Conservation (phyloP, 176 grass and related monocot genomes). For the Bonia amplexicaulis region DNA sequence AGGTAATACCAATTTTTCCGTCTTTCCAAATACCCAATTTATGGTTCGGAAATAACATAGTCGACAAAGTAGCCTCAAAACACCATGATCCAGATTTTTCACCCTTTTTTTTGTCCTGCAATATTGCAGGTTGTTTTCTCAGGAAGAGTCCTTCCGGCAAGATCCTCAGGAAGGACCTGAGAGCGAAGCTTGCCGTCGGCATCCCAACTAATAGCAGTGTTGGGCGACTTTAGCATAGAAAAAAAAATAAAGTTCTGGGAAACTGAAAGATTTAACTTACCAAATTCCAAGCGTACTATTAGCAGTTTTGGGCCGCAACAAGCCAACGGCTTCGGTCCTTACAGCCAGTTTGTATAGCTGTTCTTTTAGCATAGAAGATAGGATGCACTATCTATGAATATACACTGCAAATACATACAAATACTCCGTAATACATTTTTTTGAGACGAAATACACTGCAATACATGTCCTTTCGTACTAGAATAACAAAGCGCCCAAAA, state of each 20-base stretch:
- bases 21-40: neutral
- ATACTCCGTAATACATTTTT: neutral
- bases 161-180: slow-evolving; percentile 90
- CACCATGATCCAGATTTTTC: neutral
- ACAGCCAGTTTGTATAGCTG: neutral
- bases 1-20: slow-evolving; percentile 36
- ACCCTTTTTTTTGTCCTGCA: neutral
- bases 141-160: slow-evolving; percentile 82
- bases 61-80: neutral
- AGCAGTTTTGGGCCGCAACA: neutral
- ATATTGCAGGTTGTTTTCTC: slow-evolving; percentile 76
- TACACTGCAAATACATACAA: slow-evolving; percentile 9
- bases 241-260: neutral
- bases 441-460: neutral
- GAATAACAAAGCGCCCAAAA: neutral
- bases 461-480: neutral
- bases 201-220: neutral
- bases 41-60: neutral
- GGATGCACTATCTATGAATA: neutral
- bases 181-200: slow-evolving; percentile 59
- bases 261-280: neutral
- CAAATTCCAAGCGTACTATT: neutral
- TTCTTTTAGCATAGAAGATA: neutral
- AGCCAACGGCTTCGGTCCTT: neutral
- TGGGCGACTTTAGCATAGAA: neutral